phyloP scores from a whole-genome alignment of 306 rosid genomes.

The Erythrophleum fordii region DNA sequence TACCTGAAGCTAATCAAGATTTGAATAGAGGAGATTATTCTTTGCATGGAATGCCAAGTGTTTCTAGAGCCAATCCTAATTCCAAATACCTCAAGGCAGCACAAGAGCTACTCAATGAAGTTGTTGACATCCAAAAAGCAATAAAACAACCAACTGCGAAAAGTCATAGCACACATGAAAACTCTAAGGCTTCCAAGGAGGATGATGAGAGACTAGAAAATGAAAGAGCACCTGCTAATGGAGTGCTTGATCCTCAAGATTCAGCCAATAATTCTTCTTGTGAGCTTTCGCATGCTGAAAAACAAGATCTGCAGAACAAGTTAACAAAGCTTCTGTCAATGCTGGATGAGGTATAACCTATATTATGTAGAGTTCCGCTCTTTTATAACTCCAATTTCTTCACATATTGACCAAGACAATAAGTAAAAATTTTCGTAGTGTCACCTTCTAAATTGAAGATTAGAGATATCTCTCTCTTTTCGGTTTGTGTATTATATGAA shows the following conservation, averaged over 20 bases:
- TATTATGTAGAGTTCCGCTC: not conserved
- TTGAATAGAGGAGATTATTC: conserved; percentile 56
- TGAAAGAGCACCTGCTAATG: conserved; percentile 49
- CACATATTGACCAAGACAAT: not conserved
- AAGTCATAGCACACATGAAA: conserved; percentile 48
- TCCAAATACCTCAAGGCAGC: conserved; percentile 78
- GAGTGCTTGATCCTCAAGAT: conserved; percentile 55
- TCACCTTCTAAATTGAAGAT: conserved; percentile 6
- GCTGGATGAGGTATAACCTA: conserved; percentile 71
- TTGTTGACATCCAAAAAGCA: conserved; percentile 69
- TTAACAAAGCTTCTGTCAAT: conserved; percentile 75
- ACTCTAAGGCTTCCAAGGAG: conserved; percentile 43
- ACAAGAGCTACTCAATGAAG: conserved; percentile 81
- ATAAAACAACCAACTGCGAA: conserved; percentile 51
- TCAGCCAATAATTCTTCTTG: conserved; percentile 48
- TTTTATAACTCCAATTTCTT: not conserved
- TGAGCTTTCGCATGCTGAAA: conserved; percentile 79
- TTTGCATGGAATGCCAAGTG: conserved; percentile 52
- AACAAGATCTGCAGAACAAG: conserved; percentile 75
- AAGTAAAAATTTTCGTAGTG: not conserved
- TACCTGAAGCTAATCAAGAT: conserved; percentile 56
- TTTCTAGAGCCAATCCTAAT: conserved; percentile 59
- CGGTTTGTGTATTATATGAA: not conserved
- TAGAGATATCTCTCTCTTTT: not conserved
- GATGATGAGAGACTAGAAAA: conserved; percentile 55